Conservation (phyloP, 805 yeast genomes). For the Kluyveromyces dobzhanskii region DNA sequence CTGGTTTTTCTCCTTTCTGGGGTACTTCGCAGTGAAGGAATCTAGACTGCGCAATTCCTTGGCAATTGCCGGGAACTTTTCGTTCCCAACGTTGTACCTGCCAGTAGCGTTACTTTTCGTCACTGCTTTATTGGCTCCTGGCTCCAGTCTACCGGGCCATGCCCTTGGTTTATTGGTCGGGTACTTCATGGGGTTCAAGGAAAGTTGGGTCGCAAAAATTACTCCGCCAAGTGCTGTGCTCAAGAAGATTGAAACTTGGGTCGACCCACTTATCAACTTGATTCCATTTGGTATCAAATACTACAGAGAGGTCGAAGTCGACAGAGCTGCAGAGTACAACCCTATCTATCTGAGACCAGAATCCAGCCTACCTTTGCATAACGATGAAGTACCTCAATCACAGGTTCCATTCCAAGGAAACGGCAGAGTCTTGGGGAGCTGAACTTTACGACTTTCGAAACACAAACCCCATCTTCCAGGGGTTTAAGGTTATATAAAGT, state of each 20-base stretch:
- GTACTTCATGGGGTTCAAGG: constrained; percentile 41
- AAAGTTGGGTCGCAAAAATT: constrained; percentile 46
- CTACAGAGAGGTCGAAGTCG: constrained; percentile 45
- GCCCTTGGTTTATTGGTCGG: constrained; percentile 61
- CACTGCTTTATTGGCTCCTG: constrained; percentile 48
- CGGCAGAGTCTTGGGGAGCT: constrained; percentile 15
- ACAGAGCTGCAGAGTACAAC: constrained; percentile 28
- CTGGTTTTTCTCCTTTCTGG: constrained; percentile 60
- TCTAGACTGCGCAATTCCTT: constrained; percentile 34
- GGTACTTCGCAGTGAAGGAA: constrained; percentile 49
- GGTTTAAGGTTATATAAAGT: no score
- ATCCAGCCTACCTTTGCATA: constrained; percentile 12
- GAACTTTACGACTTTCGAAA: no score
- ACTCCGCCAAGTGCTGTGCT: constrained; percentile 60
- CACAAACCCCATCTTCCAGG: no score
- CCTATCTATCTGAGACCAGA: constrained; percentile 17
- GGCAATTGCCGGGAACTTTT: constrained; percentile 31
- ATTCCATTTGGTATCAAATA: constrained; percentile 49
- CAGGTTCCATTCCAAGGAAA: constrained; percentile 9
- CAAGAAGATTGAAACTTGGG: constrained; percentile 52
- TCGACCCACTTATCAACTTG: constrained; percentile 40
- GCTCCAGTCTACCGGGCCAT: constrained; percentile 69
- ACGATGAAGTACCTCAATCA: background rate
- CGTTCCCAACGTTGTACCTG: constrained; percentile 49
- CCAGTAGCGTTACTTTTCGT: constrained; percentile 50